These are phyloP conservation scores for Castanea crenata DNA, from an alignment of 306 rosid species.

Conservation along the genomic window DNA sequence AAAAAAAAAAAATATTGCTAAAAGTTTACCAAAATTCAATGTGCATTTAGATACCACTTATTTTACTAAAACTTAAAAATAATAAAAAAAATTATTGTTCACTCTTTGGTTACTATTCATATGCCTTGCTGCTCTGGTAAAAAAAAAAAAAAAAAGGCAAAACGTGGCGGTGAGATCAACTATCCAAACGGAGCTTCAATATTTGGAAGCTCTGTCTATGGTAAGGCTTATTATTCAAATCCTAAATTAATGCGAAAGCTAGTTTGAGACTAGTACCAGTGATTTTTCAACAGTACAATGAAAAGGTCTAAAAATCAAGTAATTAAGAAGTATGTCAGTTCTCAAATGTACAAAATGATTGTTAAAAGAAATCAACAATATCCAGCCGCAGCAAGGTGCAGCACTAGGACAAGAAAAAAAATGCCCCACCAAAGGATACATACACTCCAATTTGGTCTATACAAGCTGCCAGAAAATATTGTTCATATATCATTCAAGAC, in stretches of 20 bases:
- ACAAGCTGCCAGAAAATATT: conserved; percentile 17
- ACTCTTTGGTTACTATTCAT: too few species aligned
- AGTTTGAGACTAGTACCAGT: background rate
- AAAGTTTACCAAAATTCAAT: background rate
- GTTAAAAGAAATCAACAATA: conserved; percentile 26
- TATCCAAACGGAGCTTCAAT: background rate
- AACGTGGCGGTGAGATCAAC: too few species aligned
- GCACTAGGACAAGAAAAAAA: conserved; percentile 23
- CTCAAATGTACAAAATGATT: conserved; percentile 11
- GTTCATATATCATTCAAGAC: conserved; percentile 47
- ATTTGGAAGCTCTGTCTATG: background rate
- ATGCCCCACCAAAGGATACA: conserved; percentile 14
- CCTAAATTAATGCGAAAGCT: background rate
- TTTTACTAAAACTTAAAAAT: too few species aligned
- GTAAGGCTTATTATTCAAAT: background rate
- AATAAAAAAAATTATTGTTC: too few species aligned
- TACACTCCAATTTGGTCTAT: conserved; percentile 27
- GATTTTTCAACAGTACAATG: background rate
- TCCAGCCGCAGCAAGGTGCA: background rate
- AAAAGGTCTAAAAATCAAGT: conserved; percentile 16
- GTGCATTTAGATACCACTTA: too few species aligned
- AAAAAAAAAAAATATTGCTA: too few species aligned
- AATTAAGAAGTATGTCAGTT: background rate
- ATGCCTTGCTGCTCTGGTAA: too few species aligned
- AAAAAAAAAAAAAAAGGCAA: too few species aligned